phyloP scores from a whole-genome alignment of 306 rosid species.

The Dalbergia cochinchinensis region DNA sequence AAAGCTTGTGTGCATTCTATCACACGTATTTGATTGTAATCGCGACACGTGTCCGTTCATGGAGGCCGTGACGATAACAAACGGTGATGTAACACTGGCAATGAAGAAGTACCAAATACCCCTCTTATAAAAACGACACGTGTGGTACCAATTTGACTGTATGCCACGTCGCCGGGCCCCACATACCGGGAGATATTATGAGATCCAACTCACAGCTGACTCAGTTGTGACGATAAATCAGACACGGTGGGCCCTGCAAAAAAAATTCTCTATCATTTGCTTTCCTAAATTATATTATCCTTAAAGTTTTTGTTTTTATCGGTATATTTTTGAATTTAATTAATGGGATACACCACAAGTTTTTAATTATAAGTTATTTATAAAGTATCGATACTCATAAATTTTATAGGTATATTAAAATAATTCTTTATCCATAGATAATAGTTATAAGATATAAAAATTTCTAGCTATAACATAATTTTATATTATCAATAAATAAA shows the following conservation, averaged over 20 bases:
- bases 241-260: constrained; percentile 18
- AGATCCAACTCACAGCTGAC: constrained; percentile 64
- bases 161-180: constrained; percentile 61
- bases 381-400: too few relatives aligned
- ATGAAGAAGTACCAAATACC: neutral
- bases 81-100: constrained; percentile 17
- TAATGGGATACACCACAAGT: too few relatives aligned
- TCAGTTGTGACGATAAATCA: constrained; percentile 41
- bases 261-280: neutral
- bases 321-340: too few relatives aligned
- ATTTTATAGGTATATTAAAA: too few relatives aligned
- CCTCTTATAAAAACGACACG: constrained; percentile 32
- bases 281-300: neutral
- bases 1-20: neutral
- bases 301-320: too few relatives aligned
- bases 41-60: neutral
- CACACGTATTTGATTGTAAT: neutral
- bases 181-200: neutral
- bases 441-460: too few relatives aligned
- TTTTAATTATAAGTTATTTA: too few relatives aligned
- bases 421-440: too few relatives aligned
- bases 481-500: too few relatives aligned
- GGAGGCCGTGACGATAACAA: neutral
- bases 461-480: too few relatives aligned
- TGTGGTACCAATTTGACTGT: constrained; percentile 47